Conservation (phyloP, 805 yeast species). For the Middelhovenomyces tepae region DNA sequence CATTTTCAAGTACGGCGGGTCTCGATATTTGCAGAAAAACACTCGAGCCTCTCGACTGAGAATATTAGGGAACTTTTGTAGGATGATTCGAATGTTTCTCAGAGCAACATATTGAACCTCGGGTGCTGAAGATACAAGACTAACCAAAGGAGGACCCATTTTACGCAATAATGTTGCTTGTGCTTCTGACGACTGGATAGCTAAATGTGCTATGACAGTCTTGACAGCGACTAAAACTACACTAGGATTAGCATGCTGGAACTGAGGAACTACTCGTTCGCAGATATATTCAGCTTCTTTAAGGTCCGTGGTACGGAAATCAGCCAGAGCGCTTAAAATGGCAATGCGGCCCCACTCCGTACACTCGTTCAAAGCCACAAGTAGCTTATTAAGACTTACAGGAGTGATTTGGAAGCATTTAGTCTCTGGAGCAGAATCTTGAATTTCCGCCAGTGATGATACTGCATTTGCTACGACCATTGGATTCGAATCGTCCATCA, state of each 20-base stretch:
- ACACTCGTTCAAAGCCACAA: constrained; percentile 87
- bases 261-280: constrained; percentile 86
- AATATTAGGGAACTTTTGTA: constrained; percentile 80
- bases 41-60: constrained; percentile 75
- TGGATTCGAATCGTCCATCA: constrained; percentile 83
- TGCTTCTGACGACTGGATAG: constrained; percentile 29
- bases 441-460: constrained; percentile 75
- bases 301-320: constrained; percentile 46
- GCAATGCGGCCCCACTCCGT: constrained; percentile 99
- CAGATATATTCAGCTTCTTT: constrained; percentile 76
- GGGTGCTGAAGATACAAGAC: constrained; percentile 79
- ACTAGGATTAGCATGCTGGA: constrained; percentile 94
- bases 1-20: constrained; percentile 87
- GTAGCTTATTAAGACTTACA: constrained; percentile 42
- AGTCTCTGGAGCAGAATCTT: constrained; percentile 51
- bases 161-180: constrained; percentile 49
- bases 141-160: constrained; percentile 76
- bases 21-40: constrained; percentile 83
- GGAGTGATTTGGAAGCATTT: constrained; percentile 36
- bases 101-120: constrained; percentile 93
- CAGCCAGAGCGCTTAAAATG: constrained; percentile 71
- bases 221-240: constrained; percentile 83
- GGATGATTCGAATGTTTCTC: constrained; percentile 79
- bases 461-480: constrained; percentile 96
- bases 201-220: constrained; percentile 58